A percentile compares a stretch with the other conserved stretches of the same genome.
Conservation (phyloP, 768 basidiomycete species). For the Agaricus sinodeliciosus region DNA sequence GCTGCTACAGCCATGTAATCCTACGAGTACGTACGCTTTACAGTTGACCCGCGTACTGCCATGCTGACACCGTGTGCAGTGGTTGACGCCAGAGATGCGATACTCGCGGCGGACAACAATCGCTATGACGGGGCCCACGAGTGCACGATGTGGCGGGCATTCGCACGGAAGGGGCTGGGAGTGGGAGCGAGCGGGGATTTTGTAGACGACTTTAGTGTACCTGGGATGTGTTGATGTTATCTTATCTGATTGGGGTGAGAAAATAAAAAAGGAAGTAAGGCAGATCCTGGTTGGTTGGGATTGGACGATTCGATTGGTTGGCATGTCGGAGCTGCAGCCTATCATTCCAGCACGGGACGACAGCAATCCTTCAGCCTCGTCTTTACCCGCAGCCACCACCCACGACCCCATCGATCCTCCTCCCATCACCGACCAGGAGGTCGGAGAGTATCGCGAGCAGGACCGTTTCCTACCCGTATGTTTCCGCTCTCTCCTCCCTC, state of each 20-base stretch:
- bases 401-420: constrained; percentile 48
- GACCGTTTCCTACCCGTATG: constrained; percentile 91
- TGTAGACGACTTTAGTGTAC: constrained; percentile 19
- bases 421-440: constrained; percentile 86
- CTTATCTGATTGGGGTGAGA: not conserved
- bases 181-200: constrained; percentile 20
- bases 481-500: constrained; percentile 11
- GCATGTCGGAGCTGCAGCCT: constrained; percentile 31
- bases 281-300: not conserved
- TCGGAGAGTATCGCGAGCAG: constrained; percentile 92
- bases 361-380: constrained; percentile 20
- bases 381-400: constrained; percentile 21
- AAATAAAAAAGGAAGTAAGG: not conserved
- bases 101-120: not conserved
- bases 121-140: constrained; percentile 3
- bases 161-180: constrained; percentile 44
- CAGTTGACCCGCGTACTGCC: not conserved
- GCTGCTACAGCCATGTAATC: constrained; percentile 42
- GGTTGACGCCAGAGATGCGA: constrained; percentile 6
- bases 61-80: not conserved
- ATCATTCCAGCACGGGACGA: constrained; percentile 36
- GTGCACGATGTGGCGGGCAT: constrained; percentile 28
- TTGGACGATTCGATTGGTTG: constrained; percentile 11
- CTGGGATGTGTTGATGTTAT: constrained; percentile 19
- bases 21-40: constrained; percentile 32